Base-by-base conservation (phyloP, 2,329 filamentous ascomycete genomes). In the Monilinia fructicola region DNA sequence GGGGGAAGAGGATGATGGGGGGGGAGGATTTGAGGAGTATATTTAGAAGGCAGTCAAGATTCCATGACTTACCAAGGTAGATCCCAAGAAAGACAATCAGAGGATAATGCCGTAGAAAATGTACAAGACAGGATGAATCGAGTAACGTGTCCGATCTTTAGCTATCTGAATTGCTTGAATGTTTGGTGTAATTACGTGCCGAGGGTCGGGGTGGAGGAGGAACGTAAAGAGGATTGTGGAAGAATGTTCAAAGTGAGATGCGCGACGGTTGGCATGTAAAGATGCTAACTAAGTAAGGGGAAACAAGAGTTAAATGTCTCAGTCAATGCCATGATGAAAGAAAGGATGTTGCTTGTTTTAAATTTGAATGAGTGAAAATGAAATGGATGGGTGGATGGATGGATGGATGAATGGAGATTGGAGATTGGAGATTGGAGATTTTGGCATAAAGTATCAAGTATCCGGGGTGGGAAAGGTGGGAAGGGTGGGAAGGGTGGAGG, bases 61-160 rank as follows among this genome's bases (percentile, higher is more conserved):
- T 58, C 4, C 42, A 26, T 35, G 50, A 59, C 63, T 65, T 44
- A 65, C 54, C 69, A 67, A 62, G 61, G 63, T 67, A 65, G 68
- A 70, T 71, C 68, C 71, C 70, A 6, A 28, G 54, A 31, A 35
- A 35, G 31, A 35, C 31, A 35, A 7, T 5, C 6, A 35, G 31
- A 61, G 44, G 44, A 53, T 58, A 21, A 26, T 60, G 54, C 46
- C 18, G 55, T 54, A 38, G 46, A 52, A 40, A 54, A 31, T 58
- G 38, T 28, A 12, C 16, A 23, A 67, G 74, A 72, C 66, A 64
- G 74, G 75, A 77, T 77, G 72, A 76, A 76, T n/a, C 75, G 75
- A 77, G 74, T 75, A 71, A 77, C 75, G 75, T 75, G 74, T 77
- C 75, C 75, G 71, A 71, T 74, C 72, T 73, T 69, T 68, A 65